phyloP scores from a whole-genome alignment of 208 protist genomes.

The Acanthamoeba divionensis region DNA sequence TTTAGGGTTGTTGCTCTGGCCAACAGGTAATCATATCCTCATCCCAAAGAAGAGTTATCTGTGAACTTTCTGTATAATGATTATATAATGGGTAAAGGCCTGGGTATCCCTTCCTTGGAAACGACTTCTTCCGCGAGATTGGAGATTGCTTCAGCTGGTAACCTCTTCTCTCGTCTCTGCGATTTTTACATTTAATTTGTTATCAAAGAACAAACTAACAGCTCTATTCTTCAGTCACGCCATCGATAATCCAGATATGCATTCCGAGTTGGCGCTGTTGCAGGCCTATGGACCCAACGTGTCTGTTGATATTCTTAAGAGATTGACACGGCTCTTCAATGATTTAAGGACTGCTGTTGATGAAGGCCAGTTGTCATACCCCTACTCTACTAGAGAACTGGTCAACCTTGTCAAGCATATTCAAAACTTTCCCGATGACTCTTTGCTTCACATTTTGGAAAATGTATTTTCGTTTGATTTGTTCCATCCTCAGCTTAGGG shows the following conservation, averaged over 20 bases:
- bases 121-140: slow-evolving; percentile 90
- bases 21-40: slow-evolving; percentile 41
- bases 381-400: slow-evolving; percentile 82
- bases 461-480: slow-evolving; percentile 63
- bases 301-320: neutral
- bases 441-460: slow-evolving; percentile 49
- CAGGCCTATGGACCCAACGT: slow-evolving; percentile 62
- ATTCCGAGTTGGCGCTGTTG: slow-evolving; percentile 81
- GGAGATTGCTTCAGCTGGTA: slow-evolving; percentile 87
- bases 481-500: slow-evolving; percentile 44
- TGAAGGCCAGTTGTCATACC: slow-evolving; percentile 83
- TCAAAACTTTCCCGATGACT: slow-evolving; percentile 85
- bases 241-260: slow-evolving; percentile 86
- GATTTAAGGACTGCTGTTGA: neutral
- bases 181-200: neutral
- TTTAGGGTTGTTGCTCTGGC: slow-evolving; percentile 75
- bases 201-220: neutral
- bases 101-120: slow-evolving; percentile 92
- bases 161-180: neutral
- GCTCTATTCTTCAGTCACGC: slow-evolving; percentile 70
- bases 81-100: slow-evolving; percentile 66
- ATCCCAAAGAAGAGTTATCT: neutral
- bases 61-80: no score
- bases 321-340: slow-evolving; percentile 20
- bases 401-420: slow-evolving; percentile 92